Base-by-base conservation (phyloP, 1,284 basidiomycete species). In the Stereum hirsutum region DNA sequence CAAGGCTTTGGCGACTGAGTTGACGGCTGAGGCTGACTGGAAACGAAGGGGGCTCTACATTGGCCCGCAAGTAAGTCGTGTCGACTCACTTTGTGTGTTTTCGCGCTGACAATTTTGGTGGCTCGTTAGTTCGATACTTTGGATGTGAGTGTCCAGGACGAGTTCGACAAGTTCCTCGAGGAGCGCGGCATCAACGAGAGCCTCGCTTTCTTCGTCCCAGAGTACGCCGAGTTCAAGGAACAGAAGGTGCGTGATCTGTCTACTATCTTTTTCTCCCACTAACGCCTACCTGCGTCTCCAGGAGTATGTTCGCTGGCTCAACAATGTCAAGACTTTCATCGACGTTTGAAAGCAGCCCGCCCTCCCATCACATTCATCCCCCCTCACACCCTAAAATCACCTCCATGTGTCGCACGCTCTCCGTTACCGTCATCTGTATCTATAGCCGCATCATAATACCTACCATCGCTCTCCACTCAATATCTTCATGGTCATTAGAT, bases 271-370 rank as follows among this genome's bases (percentile, higher is more conserved):
- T 19, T 35, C 15, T 35, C 21, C 15, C 15, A n/a, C 21, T 4
- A 35, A 17, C 33, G 15, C 17, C 15, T n/a, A n/a, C 28, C 28
- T 11, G 12, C 21, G 33, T 19, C 21, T 48, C 28, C 46, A 91
- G 88, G 94, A 97, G 69, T 98, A 98, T 65, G 78, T 93, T 57
- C 70, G 69, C 52, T 98, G 94, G 94, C 69, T 98, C 55, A 68
- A 75, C 52, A 81, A 81, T 54, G 81, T 96, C 64, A 88, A 89
- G 74, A 60, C 60, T 14, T 98, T 97, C 58, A 66, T 98, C 54
- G 88, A 95, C 46, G 74, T 73, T 23, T 84, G 59, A 57, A 6
- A 6, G 15, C 20, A n/a, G 15, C n/a, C 23, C 20, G 24, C 17
- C 32, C 23, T 31, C 41, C 21, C 31, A 6, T 30, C 21, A 21